Conservation (phyloP, 176 grass and related monocot genomes). For the Panicum miliaceum region DNA sequence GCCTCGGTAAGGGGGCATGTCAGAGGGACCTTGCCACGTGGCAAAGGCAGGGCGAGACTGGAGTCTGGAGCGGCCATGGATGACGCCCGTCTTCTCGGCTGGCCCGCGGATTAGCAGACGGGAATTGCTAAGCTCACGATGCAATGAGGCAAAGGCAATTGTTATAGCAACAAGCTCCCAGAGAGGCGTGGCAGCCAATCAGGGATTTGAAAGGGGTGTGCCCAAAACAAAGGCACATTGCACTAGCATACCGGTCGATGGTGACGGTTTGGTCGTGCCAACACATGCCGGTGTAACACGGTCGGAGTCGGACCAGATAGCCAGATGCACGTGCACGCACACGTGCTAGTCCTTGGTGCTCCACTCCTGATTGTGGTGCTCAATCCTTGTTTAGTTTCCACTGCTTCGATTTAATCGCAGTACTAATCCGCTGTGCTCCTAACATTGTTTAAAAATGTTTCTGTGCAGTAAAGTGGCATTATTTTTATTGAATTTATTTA, state of each 20-base stretch:
- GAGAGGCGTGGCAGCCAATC: not conserved
- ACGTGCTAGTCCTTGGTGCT: not conserved
- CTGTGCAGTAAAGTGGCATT: not conserved
- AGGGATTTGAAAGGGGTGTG: not conserved
- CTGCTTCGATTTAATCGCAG: not conserved
- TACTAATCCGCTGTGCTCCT: not conserved
- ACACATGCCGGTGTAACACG: not conserved
- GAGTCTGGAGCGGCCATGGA: too few species aligned
- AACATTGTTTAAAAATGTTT: not conserved
- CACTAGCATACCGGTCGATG: not conserved
- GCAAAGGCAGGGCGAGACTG: too few species aligned
- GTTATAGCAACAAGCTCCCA: too few species aligned
- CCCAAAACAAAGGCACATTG: not conserved
- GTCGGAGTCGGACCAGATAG: not conserved
- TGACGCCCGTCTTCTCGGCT: too few species aligned
- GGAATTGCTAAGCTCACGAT: too few species aligned
- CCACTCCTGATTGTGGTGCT: not conserved
- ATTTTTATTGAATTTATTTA: not conserved
- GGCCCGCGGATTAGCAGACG: too few species aligned
- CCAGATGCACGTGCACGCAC: not conserved
- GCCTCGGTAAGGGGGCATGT: too few species aligned
- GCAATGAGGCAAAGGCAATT: too few species aligned
- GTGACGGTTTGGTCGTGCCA: not conserved
- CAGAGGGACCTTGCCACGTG: too few species aligned
- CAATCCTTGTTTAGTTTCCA: not conserved